Evolutionary conservation across 352 stramenopile species (phyloP).

Genomic region (Globisporangium irregulare): DNA sequence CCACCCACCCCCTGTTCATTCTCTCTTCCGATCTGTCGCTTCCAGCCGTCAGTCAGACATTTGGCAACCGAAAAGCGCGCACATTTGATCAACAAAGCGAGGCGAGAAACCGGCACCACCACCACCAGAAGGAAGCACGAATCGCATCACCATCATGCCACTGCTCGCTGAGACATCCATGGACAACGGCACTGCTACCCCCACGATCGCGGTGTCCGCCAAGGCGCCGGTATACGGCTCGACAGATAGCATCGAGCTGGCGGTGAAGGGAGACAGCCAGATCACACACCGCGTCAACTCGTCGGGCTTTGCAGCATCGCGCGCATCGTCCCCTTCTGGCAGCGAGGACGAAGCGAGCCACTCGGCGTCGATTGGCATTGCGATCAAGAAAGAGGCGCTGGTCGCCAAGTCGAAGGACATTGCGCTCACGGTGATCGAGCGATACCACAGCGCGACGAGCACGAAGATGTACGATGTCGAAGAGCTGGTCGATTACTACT

Average conservation of each 20-base stretch:
- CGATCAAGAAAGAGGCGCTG: slow-evolving; percentile 20
- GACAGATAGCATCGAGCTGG: neutral
- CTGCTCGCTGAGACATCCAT: slow-evolving; percentile 12
- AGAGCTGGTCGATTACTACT: slow-evolving; percentile 84
- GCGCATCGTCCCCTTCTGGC: slow-evolving; percentile 30
- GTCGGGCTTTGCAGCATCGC: slow-evolving; percentile 27
- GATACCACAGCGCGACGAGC: slow-evolving; percentile 65
- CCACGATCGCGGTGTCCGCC: neutral
- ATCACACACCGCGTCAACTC: slow-evolving; percentile 24
- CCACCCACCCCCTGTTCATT: neutral
- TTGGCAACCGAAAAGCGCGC: neutral
- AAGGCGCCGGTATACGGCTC: slow-evolving; percentile 12
- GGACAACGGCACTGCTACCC: neutral
- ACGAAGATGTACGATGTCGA: slow-evolving; percentile 89
- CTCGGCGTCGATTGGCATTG: slow-evolving; percentile 11
- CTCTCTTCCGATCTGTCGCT: neutral
- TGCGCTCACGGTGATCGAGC: slow-evolving; percentile 47
- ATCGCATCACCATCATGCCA: slow-evolving; percentile 11
- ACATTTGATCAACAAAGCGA: neutral
- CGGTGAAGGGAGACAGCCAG: slow-evolving; percentile 6
- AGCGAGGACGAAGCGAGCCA: slow-evolving; percentile 39
- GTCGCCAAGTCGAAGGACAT: slow-evolving; percentile 28
- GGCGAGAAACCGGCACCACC: neutral
- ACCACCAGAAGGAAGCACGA: neutral
- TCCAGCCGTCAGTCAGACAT: neutral